Evolutionary conservation across 2,329 filamentous ascomycete genomes (phyloP).

Genomic region (Botrytis fabae): DNA sequence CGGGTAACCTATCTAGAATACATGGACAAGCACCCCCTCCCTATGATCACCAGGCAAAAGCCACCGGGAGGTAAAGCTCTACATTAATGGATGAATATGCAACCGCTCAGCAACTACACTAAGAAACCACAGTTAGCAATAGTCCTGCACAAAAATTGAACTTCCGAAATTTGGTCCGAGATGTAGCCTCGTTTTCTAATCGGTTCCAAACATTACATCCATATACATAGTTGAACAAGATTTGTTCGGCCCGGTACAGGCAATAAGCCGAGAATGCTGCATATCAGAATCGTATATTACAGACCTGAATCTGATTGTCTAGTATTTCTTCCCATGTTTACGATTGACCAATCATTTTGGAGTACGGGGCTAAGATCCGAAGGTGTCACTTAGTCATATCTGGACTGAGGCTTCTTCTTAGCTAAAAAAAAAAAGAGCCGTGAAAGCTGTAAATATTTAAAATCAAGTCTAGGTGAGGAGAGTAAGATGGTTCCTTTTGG

Average conservation of each 20-base stretch:
- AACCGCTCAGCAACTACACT: too few species aligned
- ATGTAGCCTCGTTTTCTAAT: neutral
- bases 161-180: neutral
- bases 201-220: neutral
- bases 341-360: neutral
- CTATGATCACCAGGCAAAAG: neutral
- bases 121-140: too few species aligned
- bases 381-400: neutral
- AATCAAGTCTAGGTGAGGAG: neutral
- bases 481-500: neutral
- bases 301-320: fast-evolving
- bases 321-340: fast-evolving
- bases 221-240: neutral
- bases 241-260: fast-evolving
- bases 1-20: neutral
- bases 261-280: fast-evolving
- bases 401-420: too few species aligned
- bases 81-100: too few species aligned
- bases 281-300: fast-evolving
- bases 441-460: fast-evolving
- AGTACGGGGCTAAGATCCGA: neutral
- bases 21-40: too few species aligned
- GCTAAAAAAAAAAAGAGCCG: neutral
- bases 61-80: too few species aligned
- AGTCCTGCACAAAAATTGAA: neutral